phyloP scores from a whole-genome alignment of 345 rosid genomes.

The Microcos paniculata region DNA sequence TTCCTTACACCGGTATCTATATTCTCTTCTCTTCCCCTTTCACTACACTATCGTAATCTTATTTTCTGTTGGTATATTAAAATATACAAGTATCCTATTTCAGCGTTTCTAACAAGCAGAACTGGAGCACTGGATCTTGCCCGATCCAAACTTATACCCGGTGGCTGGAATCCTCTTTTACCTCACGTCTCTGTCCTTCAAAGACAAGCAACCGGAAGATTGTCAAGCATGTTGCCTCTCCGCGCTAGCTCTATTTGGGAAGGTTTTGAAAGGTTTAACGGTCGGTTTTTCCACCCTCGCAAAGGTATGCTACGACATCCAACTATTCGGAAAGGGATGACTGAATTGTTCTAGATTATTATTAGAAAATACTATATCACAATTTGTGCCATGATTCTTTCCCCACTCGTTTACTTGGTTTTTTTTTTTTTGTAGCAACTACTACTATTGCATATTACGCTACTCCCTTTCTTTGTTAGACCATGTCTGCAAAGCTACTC shows the following conservation, averaged over 20 bases:
- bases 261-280: conserved; percentile 39
- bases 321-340: not conserved
- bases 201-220: conserved; percentile 49
- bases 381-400: not conserved
- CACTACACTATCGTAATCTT: not conserved
- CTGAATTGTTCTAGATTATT: not conserved
- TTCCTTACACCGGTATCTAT: conserved; percentile 57
- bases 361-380: not conserved
- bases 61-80: not conserved
- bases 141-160: conserved; percentile 17
- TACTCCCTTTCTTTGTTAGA: not conserved
- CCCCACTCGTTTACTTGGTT: not conserved
- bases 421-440: not conserved
- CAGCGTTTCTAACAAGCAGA: conserved; percentile 51
- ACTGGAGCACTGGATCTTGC: conserved; percentile 43
- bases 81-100: too few species aligned
- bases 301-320: conserved; percentile 42
- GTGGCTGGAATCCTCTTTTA: conserved; percentile 42
- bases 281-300: conserved; percentile 35
- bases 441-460: not conserved
- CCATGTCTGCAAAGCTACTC: not conserved
- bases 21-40: not conserved
- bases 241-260: conserved; percentile 36
- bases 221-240: conserved; percentile 29
- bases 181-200: conserved; percentile 41